Percentiles rank a stretch among this genome's conserved stretches.
Evolutionary conservation across 148 eudicot genomes (phyloP).

Genomic region (Pouteria glomerata): DNA sequence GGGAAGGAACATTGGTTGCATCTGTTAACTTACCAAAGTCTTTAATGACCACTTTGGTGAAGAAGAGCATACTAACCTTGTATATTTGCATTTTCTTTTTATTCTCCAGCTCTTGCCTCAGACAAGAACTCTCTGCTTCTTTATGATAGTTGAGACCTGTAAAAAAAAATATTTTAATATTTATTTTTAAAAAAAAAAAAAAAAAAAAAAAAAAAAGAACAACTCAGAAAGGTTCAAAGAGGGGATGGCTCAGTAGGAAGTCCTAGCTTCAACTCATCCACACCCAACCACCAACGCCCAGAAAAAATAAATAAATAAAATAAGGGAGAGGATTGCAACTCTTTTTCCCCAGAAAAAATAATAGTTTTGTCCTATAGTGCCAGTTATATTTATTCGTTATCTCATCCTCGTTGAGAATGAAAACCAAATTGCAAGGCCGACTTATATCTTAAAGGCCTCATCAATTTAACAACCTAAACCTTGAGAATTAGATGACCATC

Average conservation of each 20-base stretch:
- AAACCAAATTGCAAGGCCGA: conserved; percentile 3
- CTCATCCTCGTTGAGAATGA: not conserved
- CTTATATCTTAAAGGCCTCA: not conserved
- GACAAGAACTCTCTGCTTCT: conserved; percentile 54
- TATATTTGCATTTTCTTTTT: conserved; percentile 52
- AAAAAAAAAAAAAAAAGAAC: conserved; percentile 3
- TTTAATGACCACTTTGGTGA: not conserved
- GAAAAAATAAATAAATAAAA: too few species aligned
- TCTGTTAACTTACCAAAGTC: not conserved
- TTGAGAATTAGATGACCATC: not conserved
- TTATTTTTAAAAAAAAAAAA: too few species aligned
- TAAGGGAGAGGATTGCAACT: not conserved
- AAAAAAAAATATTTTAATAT: too few species aligned
- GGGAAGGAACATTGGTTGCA: not conserved
- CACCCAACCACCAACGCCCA: too few species aligned
- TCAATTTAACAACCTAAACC: not conserved
- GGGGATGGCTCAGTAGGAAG: too few species aligned
- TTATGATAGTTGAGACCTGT: conserved; percentile 45
- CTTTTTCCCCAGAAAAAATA: not conserved
- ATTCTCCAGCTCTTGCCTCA: conserved; percentile 56
- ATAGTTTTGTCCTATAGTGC: not conserved
- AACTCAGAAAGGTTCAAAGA: not conserved
- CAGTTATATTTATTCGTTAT: conserved; percentile 1
- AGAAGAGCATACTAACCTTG: conserved; percentile 44
- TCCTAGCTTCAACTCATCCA: too few species aligned